These are phyloP conservation scores for Globisporangium yorkense DNA, from an alignment of 352 stramenopile genomes.

Conservation along the genomic window DNA sequence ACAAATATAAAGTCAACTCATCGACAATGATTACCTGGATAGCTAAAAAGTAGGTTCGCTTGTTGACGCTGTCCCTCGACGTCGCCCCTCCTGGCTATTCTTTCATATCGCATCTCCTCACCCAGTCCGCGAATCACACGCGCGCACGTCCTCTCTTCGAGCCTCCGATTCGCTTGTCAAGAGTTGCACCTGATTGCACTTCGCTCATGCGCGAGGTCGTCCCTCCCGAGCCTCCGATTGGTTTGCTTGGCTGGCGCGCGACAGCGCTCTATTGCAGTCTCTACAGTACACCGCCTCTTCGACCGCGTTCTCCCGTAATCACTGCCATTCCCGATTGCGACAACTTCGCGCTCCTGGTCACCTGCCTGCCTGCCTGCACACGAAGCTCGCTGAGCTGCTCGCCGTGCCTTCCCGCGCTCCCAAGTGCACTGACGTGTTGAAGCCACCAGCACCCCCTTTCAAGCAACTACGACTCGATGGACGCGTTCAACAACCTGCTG, in stretches of 20 bases:
- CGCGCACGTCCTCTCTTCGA: background rate
- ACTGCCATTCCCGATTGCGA: slow-evolving; percentile 12
- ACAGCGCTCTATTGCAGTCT: background rate
- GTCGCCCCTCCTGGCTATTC: background rate
- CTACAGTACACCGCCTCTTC: background rate
- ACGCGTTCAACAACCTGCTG: slow-evolving; percentile 75
- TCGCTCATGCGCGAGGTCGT: background rate
- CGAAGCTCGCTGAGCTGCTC: background rate
- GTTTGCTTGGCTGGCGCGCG: background rate
- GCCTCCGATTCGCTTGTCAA: background rate
- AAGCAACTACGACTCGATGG: slow-evolving; percentile 27
- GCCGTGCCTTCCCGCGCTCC: no score
- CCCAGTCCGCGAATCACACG: background rate
- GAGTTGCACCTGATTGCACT: background rate
- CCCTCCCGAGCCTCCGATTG: background rate
- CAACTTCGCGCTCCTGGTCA: slow-evolving; percentile 2
- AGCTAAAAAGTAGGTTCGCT: background rate
- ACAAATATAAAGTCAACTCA: background rate
- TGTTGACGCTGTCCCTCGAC: background rate
- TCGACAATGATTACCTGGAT: background rate
- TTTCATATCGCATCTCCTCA: background rate
- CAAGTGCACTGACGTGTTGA: background rate
- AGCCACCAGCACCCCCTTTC: background rate
- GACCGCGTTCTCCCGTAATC: slow-evolving; percentile 8
- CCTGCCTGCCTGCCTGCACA: no score